These are phyloP conservation scores for Neophaeococcomyces aloes DNA, from an alignment of 2,329 filamentous ascomycete genomes.

Conservation along the genomic window DNA sequence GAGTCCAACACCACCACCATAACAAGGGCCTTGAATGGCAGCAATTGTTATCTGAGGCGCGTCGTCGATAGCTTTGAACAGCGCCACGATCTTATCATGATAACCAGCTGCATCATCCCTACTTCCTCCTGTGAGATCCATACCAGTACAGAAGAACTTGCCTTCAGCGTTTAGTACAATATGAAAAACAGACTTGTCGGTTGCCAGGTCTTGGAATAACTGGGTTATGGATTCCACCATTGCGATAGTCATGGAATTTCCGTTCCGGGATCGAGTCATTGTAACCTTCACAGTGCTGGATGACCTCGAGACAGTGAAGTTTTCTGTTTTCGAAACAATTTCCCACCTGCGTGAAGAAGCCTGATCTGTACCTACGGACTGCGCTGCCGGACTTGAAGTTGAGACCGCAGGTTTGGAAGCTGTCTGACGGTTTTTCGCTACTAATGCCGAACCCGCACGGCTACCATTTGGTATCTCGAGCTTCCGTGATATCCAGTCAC, in stretches of 20 bases:
- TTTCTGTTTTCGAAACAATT: constrained; percentile 13
- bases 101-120: constrained; percentile 17
- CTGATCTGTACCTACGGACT: too few species aligned
- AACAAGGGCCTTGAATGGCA: constrained; percentile 33
- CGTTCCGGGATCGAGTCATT: constrained; percentile 30
- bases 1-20: constrained; percentile 36
- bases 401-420: too few species aligned
- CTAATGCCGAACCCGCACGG: constrained; percentile 52
- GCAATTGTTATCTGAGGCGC: constrained; percentile 35
- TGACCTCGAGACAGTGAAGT: constrained; percentile 23
- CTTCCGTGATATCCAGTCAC: constrained; percentile 58
- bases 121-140: constrained; percentile 15
- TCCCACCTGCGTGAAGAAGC: constrained; percentile 15
- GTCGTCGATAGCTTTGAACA: constrained; percentile 32
- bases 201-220: constrained; percentile 21
- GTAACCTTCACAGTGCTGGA: constrained; percentile 26
- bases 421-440: constrained; percentile 6
- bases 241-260: constrained; percentile 30
- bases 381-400: too few species aligned
- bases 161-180: constrained; percentile 15
- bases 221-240: constrained; percentile 29
- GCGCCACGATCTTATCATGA: constrained; percentile 18
- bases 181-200: constrained; percentile 25
- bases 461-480: constrained; percentile 55
- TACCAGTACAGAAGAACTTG: constrained; percentile 19